Evolutionary conservation across 495 filamentous ascomycete genomes (phyloP).

Genomic region (Penicillium cosmopolitanum): DNA sequence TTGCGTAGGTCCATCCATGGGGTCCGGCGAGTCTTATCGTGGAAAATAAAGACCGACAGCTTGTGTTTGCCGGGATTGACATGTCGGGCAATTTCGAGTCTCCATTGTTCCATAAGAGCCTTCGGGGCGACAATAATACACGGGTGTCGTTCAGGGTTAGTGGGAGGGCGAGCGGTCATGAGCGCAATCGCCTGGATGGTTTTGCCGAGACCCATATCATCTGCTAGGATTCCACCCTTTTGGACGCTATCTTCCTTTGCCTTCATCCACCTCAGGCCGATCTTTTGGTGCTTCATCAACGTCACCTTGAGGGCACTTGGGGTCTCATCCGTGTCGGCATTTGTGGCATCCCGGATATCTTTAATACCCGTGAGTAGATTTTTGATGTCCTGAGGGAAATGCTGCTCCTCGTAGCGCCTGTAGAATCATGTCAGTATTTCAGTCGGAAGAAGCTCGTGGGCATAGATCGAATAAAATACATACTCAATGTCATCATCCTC

Average conservation of each 20-base stretch:
- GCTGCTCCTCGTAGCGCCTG: conserved; percentile 26
- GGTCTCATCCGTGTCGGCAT: conserved; percentile 69
- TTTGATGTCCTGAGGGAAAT: conserved; percentile 62
- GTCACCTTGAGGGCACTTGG: conserved; percentile 70
- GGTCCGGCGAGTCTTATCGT: conserved; percentile 58
- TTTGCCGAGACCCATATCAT: conserved; percentile 97
- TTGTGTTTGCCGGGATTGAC: conserved; percentile 60
- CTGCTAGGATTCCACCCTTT: conserved; percentile 84
- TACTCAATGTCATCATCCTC: conserved; percentile 17
- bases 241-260: conserved; percentile 76
- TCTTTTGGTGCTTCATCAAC: conserved; percentile 81
- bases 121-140: conserved; percentile 89
- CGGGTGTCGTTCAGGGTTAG: conserved; percentile 68
- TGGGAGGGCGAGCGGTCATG: conserved; percentile 71
- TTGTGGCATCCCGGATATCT: conserved; percentile 70
- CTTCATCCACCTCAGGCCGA: conserved; percentile 83
- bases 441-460: background rate
- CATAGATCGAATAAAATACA: background rate
- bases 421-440: conserved; percentile 8
- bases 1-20: conserved; percentile 63
- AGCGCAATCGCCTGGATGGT: conserved; percentile 88
- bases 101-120: conserved; percentile 88
- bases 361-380: conserved; percentile 72
- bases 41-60: conserved; percentile 69
- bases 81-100: conserved; percentile 77